Conservation (phyloP, 1,139 yeast species). For the Candida pseudoviswanathii region DNA sequence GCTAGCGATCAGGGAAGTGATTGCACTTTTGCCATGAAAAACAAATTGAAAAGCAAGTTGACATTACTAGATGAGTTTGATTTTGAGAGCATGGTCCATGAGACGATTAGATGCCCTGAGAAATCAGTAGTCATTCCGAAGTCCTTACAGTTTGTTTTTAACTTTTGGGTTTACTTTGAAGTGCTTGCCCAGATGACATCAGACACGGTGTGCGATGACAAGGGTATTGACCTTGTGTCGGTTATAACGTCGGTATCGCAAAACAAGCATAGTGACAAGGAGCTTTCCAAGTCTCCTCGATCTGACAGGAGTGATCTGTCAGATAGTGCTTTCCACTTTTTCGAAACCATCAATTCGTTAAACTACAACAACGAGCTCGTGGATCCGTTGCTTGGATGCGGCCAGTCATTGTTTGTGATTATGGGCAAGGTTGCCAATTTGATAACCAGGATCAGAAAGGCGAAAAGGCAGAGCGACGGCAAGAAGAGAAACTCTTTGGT, state of each 20-base stretch:
- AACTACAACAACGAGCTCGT: conserved; percentile 40
- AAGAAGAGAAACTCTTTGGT: conserved; percentile 39
- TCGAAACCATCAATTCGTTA: conserved; percentile 36
- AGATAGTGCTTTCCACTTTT: conserved; percentile 23
- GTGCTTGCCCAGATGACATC: conserved; percentile 67
- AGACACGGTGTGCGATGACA: conserved; percentile 44
- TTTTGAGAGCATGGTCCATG: conserved; percentile 33
- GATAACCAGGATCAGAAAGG: conserved; percentile 49
- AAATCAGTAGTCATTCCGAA: conserved; percentile 32
- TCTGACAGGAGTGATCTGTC: conserved; percentile 10
- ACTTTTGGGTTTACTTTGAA: conserved; percentile 67
- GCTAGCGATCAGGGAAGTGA: conserved; percentile 3
- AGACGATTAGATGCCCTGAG: conserved; percentile 11
- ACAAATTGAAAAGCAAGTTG: conserved; percentile 25
- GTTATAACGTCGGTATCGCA: conserved; percentile 35
- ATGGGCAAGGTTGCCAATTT: conserved; percentile 65
- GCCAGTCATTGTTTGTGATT: conserved; percentile 61
- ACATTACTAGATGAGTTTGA: conserved; percentile 38
- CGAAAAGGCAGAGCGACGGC: conserved; percentile 15
- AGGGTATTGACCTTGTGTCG: conserved; percentile 46
- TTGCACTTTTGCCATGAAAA: conserved; percentile 13
- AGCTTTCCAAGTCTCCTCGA: conserved; percentile 4
- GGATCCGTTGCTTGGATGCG: conserved; percentile 69
- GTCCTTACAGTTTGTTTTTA: conserved; percentile 56
- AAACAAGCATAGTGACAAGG: conserved; percentile 6